phyloP scores from a whole-genome alignment of 345 rosid genomes.

The Odontarrhena argentea region DNA sequence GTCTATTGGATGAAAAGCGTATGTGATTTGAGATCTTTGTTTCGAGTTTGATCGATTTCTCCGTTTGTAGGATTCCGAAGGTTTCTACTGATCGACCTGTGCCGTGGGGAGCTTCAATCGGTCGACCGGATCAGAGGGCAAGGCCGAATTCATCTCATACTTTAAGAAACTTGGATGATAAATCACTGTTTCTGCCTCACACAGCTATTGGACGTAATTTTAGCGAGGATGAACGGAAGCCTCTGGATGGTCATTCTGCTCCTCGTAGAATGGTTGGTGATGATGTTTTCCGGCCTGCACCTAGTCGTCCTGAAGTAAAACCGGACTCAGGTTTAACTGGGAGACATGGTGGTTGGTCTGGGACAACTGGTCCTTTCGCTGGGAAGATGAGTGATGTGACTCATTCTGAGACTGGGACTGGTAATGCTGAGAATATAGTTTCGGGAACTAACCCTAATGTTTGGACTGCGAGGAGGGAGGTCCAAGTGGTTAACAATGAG shows the following conservation, averaged over 20 bases:
- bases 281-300: conserved; percentile 49
- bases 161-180: conserved; percentile 69
- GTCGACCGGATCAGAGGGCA: conserved; percentile 59
- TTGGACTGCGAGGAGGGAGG: conserved; percentile 66
- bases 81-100: conserved; percentile 57
- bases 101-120: conserved; percentile 62
- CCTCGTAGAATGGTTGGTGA: conserved; percentile 66
- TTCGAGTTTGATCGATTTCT: conserved; percentile 17
- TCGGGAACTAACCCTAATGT: conserved; percentile 55
- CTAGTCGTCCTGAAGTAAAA: conserved; percentile 50
- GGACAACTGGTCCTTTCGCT: conserved; percentile 40
- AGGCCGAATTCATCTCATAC: conserved; percentile 68
- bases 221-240: conserved; percentile 84
- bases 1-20: conserved; percentile 12
- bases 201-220: conserved; percentile 68
- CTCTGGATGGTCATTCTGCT: conserved; percentile 63
- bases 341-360: conserved; percentile 41
- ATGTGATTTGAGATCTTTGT: conserved; percentile 20
- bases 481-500: conserved; percentile 41
- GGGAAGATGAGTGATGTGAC: conserved; percentile 49
- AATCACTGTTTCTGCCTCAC: conserved; percentile 62
- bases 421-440: conserved; percentile 39
- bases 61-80: conserved; percentile 48
- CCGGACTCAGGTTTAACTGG: conserved; percentile 47
- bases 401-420: conserved; percentile 38